These are phyloP conservation scores for Leccinum incarnatum DNA, from an alignment of 768 basidiomycete species.

Conservation along the genomic window DNA sequence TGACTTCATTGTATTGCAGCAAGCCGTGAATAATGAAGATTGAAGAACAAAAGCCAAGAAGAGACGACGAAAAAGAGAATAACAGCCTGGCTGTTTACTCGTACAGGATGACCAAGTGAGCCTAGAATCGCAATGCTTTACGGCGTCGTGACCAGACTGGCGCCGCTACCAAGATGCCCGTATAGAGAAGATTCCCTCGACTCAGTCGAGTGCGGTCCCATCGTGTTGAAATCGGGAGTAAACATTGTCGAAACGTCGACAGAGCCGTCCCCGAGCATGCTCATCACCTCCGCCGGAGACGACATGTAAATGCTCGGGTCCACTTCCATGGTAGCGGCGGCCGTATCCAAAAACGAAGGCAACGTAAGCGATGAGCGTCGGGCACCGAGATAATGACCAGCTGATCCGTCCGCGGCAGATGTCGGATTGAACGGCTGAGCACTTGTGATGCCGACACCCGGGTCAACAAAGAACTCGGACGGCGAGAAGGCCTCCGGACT, in stretches of 20 bases:
- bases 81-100: constrained; percentile 10
- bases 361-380: constrained; percentile 24
- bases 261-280: constrained; percentile 48
- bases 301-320: constrained; percentile 54
- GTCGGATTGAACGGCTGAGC: constrained; percentile 30
- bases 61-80: not conserved
- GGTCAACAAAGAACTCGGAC: constrained; percentile 61
- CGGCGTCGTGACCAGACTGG: constrained; percentile 27
- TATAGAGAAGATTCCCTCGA: constrained; percentile 27
- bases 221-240: constrained; percentile 29
- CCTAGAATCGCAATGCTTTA: constrained; percentile 13
- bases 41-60: not conserved
- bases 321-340: constrained; percentile 41
- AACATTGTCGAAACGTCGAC: constrained; percentile 38
- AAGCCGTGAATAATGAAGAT: not conserved
- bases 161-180: constrained; percentile 21
- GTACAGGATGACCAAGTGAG: constrained; percentile 14
- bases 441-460: constrained; percentile 24
- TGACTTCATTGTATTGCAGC: not conserved
- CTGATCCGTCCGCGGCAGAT: constrained; percentile 11
- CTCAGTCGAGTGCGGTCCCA: constrained; percentile 22
- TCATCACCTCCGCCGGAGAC: constrained; percentile 55
- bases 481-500: constrained; percentile 68
- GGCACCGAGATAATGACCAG: constrained; percentile 25
- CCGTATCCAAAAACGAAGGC: constrained; percentile 29